A percentile compares a stretch with the other conserved stretches of the same genome.
Evolutionary conservation across 2,329 filamentous ascomycete species (phyloP).

Genomic region (Massarina eburnea): DNA sequence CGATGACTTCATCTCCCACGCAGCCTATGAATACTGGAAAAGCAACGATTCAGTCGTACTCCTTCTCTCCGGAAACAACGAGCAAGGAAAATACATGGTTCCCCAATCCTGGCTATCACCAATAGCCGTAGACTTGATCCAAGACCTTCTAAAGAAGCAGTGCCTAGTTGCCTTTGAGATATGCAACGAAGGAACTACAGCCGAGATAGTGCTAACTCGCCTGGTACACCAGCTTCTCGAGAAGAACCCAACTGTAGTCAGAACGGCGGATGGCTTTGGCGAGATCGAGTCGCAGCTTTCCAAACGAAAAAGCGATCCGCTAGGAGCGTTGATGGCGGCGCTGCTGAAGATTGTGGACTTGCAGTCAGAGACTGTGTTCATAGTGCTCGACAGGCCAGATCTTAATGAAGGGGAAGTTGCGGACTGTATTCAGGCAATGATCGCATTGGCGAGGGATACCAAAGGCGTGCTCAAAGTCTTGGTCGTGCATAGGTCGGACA

Average conservation of each 20-base stretch:
- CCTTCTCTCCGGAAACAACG: conserved; percentile 6
- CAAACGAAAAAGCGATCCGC: background rate
- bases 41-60: conserved; percentile 1
- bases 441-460: background rate
- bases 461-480: conserved; percentile 2
- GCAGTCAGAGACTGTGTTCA: conserved; percentile 1
- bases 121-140: conserved; percentile 5
- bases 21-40: background rate
- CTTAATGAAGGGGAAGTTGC: background rate
- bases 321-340: conserved; percentile 54
- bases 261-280: conserved; percentile 7
- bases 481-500: background rate
- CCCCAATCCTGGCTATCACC: conserved; percentile 10
- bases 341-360: conserved; percentile 82
- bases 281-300: conserved; percentile 1
- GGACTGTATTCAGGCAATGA: background rate
- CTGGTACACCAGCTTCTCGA: conserved; percentile 9
- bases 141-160: background rate
- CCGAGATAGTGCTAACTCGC: background rate
- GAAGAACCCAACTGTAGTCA: conserved; percentile 2
- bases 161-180: conserved; percentile 6
- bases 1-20: background rate
- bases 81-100: conserved; percentile 1
- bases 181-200: conserved; percentile 2
- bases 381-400: conserved; percentile 1